These are phyloP conservation scores for Phycomyces nitens DNA, from an alignment of 192 early-diverging fungal genomes.

Conservation along the genomic window DNA sequence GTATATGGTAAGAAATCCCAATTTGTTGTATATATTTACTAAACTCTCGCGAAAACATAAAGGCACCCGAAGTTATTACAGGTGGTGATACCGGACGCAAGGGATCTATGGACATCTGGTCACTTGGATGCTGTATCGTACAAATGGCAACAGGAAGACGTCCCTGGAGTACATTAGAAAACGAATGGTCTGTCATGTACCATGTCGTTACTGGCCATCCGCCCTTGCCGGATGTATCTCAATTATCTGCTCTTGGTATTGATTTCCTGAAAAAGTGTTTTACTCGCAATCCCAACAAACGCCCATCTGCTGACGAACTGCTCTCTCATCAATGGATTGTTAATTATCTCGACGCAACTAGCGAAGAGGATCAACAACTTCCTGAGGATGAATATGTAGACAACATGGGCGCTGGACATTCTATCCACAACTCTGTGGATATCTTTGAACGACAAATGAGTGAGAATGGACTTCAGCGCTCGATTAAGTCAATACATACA, in stretches of 20 bases:
- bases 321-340: slow-evolving; percentile 71
- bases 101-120: slow-evolving; percentile 91
- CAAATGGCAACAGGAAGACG: slow-evolving; percentile 89
- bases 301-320: slow-evolving; percentile 74
- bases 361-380: background rate
- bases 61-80: slow-evolving; percentile 79
- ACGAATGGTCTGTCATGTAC: slow-evolving; percentile 95
- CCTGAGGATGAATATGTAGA: background rate
- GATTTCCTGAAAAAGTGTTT: slow-evolving; percentile 80
- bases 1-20: slow-evolving; percentile 54
- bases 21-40: too few species aligned
- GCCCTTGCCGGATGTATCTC: slow-evolving; percentile 67
- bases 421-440: background rate
- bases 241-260: slow-evolving; percentile 64
- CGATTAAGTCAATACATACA: background rate
- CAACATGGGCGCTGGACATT: background rate
- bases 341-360: slow-evolving; percentile 30
- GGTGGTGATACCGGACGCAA: slow-evolving; percentile 69
- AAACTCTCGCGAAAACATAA: too few species aligned
- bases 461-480: background rate
- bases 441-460: background rate
- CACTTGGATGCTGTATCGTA: slow-evolving; percentile 84
- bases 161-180: slow-evolving; percentile 87
- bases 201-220: slow-evolving; percentile 77
- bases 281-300: slow-evolving; percentile 59